These are phyloP conservation scores for Porcisia hertigi DNA, from an alignment of 208 protist species.

Conservation along the genomic window DNA sequence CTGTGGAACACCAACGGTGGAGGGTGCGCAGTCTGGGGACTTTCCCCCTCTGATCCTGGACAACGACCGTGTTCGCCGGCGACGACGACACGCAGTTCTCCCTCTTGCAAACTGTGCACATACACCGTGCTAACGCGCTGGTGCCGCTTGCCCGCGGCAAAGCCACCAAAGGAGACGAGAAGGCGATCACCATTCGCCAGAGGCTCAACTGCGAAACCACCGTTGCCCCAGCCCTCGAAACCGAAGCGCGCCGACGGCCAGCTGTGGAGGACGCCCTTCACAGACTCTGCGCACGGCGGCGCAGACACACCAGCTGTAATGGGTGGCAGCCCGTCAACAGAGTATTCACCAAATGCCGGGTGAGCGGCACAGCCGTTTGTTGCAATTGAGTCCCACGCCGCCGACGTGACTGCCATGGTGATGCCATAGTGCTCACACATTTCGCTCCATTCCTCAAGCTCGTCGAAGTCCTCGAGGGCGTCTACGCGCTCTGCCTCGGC, in stretches of 20 bases:
- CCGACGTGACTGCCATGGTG: conserved; percentile 56
- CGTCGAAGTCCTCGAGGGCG: conserved; percentile 85
- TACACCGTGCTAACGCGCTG: conserved; percentile 67
- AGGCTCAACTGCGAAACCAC: conserved; percentile 44
- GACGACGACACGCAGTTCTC: conserved; percentile 52
- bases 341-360: conserved; percentile 28
- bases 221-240: conserved; percentile 87
- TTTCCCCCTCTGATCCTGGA: neutral
- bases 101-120: conserved; percentile 69
- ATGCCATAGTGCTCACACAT: conserved; percentile 94
- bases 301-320: neutral
- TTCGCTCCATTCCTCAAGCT: conserved; percentile 88
- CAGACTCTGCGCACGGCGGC: neutral
- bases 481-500: conserved; percentile 62
- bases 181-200: conserved; percentile 35
- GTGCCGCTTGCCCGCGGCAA: conserved; percentile 54
- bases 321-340: neutral
- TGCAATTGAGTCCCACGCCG: conserved; percentile 14
- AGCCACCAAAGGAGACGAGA: conserved; percentile 83
- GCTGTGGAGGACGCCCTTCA: conserved; percentile 18
- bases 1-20: conserved; percentile 76
- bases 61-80: neutral
- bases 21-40: conserved; percentile 14
- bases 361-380: conserved; percentile 16
- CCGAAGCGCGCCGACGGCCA: conserved; percentile 82